Base-by-base conservation (phyloP, 2,329 filamentous ascomycete species). In the Calonectria naviculata region DNA sequence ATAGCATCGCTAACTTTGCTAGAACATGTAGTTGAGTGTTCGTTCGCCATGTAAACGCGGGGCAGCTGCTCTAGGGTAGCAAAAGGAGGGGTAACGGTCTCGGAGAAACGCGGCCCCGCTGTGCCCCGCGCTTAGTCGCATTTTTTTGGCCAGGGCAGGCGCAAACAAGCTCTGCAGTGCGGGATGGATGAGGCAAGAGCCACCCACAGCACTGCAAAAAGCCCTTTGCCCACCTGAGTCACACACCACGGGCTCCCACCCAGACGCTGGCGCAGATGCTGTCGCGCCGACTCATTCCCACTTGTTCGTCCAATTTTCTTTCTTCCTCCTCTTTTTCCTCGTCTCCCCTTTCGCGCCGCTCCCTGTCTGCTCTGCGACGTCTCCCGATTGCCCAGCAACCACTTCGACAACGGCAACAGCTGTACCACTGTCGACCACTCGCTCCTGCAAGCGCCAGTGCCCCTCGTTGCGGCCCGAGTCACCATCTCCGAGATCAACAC, bases 191-290 rank as follows among this genome's bases (percentile, higher is more conserved):
- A 64, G 61, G 49, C 49, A 46, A 61, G 61, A 69, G 61, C 62
- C 61, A 65, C 67, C 49, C 62, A 70, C 62, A 62, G 67, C 54
- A 66, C 54, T 2, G 62, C 63, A 56, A 67, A 73, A 75, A 78
- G 73, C 74, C 75, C 73, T 78, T 78, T 75, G 75, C 77, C 77
- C 77, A 78, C 76, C 77, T 79, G 77, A 79, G 73, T 78, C 77
- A 79, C 76, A 76, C 72, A 66, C 64, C 63, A 47, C 54, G 34
- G 54, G 41, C 66, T 62, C 47, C 44, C 71, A 77, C 70, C 74
- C 71, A 71, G 65, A 75, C 73, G 69, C 66, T 65, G 71, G 69
- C 63, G 69, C 69, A 69, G 75, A 79, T 79, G 77, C 76, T 79
- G 72, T 72, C 77, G 68, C 77, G 76, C 74, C 76, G 77, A 63